Evolutionary conservation across 129 eudicot species (phyloP).

Genomic region (Logfia minima): DNA sequence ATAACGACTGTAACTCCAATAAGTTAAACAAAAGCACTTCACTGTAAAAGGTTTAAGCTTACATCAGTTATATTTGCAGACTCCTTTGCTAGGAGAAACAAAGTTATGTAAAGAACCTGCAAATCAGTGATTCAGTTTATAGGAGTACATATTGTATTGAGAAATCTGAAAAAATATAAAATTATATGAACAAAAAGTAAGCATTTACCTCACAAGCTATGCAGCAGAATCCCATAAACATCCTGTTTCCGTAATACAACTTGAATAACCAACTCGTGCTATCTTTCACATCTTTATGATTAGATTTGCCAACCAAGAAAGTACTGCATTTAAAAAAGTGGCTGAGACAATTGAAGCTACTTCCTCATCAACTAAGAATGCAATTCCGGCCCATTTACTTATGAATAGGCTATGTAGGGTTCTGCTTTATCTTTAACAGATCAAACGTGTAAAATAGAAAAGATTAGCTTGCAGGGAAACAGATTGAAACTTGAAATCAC

Average conservation of each 20-base stretch:
- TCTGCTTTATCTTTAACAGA: neutral
- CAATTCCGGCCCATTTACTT: neutral
- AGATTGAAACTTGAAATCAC: neutral
- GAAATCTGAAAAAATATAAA: neutral
- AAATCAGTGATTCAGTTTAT: conserved; percentile 16
- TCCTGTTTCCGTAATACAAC: conserved; percentile 79
- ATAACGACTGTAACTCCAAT: neutral
- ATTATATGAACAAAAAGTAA: neutral
- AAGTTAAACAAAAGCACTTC: neutral
- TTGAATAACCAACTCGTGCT: conserved; percentile 91
- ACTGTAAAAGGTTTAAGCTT: conserved; percentile 34
- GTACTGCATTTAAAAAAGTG: conserved; percentile 56
- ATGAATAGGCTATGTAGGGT: neutral
- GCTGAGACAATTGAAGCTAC: conserved; percentile 3
- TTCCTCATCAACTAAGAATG: neutral
- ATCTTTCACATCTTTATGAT: conserved; percentile 96
- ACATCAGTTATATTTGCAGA: conserved; percentile 62
- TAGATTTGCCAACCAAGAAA: conserved; percentile 85
- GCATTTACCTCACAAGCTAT: conserved; percentile 84
- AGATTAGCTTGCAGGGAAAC: neutral
- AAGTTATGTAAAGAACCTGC: conserved; percentile 84
- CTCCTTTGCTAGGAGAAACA: conserved; percentile 82
- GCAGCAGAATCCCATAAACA: conserved; percentile 90
- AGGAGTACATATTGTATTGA: conserved; percentile 2
- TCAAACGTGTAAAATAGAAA: neutral